These are phyloP conservation scores for Penicillium sp. DNA, from an alignment of 2,329 filamentous ascomycete species.

Conservation along the genomic window DNA sequence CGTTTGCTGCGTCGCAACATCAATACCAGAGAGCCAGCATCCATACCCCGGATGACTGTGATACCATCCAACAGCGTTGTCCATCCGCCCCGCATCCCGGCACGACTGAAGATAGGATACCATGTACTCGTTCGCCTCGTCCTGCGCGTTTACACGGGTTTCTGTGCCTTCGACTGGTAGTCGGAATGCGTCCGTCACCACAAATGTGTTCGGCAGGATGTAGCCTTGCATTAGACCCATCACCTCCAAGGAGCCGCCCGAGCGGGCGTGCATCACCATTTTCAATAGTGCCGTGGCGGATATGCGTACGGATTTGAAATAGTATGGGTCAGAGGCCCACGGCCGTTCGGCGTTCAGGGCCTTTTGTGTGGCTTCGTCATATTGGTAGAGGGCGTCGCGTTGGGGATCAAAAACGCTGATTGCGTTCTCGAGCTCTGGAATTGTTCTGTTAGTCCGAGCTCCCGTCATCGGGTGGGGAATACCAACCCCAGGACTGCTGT, in stretches of 20 bases:
- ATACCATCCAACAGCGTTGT: slow-evolving; percentile 97
- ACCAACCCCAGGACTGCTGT: slow-evolving; percentile 58
- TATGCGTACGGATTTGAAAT: slow-evolving; percentile 93
- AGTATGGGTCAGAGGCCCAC: slow-evolving; percentile 72
- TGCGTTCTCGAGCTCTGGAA: slow-evolving; percentile 78
- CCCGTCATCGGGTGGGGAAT: slow-evolving; percentile 1
- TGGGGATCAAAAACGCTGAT: slow-evolving; percentile 76
- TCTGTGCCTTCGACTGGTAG: slow-evolving; percentile 97
- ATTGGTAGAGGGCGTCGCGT: slow-evolving; percentile 87
- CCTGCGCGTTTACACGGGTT: slow-evolving; percentile 92
- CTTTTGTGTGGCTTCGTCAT: slow-evolving; percentile 66
- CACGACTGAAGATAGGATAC: slow-evolving; percentile 74
- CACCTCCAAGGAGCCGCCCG: slow-evolving; percentile 83
- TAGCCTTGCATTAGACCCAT: slow-evolving; percentile 99
- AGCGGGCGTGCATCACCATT: slow-evolving; percentile 99
- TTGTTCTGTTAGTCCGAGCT: slow-evolving; percentile 8
- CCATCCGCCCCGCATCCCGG: slow-evolving; percentile 69
- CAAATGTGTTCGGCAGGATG: slow-evolving; percentile 73
- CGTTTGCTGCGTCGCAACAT: slow-evolving; percentile 79
- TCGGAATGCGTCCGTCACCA: slow-evolving; percentile 90
- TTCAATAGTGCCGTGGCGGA: slow-evolving; percentile 91
- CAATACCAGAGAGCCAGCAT: slow-evolving; percentile 95
- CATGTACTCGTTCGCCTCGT: slow-evolving; percentile 96
- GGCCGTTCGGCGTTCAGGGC: slow-evolving; percentile 61
- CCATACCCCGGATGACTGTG: slow-evolving; percentile 97